These are phyloP conservation scores for Phytophthora capsici DNA, from an alignment of 352 stramenopile genomes.

Conservation along the genomic window DNA sequence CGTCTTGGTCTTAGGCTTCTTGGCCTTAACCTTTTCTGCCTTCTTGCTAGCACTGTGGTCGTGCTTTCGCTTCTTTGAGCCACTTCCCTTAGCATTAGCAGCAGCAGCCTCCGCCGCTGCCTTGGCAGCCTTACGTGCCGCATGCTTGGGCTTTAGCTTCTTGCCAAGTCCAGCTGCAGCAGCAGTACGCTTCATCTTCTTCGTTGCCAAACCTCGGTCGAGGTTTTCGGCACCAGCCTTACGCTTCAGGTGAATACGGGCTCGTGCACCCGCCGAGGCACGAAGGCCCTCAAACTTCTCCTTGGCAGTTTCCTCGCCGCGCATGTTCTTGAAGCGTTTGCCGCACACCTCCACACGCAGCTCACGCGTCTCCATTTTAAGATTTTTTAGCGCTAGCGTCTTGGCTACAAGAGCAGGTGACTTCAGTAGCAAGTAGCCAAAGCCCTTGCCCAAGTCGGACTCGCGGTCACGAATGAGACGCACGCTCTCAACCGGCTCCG, in stretches of 20 bases:
- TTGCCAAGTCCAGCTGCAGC: conserved; percentile 36
- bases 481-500: conserved; percentile 81
- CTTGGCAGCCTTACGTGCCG: conserved; percentile 52
- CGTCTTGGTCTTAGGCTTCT: conserved; percentile 77
- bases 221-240: conserved; percentile 34
- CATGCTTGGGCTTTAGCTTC: conserved; percentile 71
- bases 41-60: conserved; percentile 31
- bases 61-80: conserved; percentile 35
- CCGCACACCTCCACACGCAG: conserved; percentile 82
- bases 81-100: conserved; percentile 25
- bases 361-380: conserved; percentile 74
- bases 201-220: conserved; percentile 19
- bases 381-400: conserved; percentile 67
- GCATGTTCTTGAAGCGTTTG: conserved; percentile 87
- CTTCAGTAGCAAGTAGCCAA: conserved; percentile 91
- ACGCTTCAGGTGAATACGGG: conserved; percentile 74
- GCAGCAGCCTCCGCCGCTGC: conserved; percentile 25
- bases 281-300: conserved; percentile 72
- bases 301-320: conserved; percentile 53
- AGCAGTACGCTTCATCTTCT: conserved; percentile 44
- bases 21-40: conserved; percentile 44
- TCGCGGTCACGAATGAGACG: conserved; percentile 89
- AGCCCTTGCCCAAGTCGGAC: conserved; percentile 92
- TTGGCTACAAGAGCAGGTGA: conserved; percentile 68
- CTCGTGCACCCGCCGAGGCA: conserved; percentile 55